Evolutionary conservation across 2,329 filamentous ascomycete genomes (phyloP).

Genomic region (Cladorrhinum sp.): DNA sequence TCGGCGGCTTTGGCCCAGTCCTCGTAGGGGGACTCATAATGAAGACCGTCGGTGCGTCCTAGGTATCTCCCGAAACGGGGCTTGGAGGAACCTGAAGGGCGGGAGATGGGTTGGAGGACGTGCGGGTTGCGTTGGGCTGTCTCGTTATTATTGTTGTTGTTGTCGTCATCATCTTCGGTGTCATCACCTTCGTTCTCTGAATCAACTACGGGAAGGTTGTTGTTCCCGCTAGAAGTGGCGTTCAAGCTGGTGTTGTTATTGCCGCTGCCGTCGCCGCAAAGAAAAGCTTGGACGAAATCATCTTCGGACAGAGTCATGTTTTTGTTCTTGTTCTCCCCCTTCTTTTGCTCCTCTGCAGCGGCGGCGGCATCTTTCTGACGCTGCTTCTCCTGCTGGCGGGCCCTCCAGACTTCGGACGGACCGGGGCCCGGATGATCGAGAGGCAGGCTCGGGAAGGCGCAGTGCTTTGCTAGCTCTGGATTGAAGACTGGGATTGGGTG

Average conservation of each 20-base stretch:
- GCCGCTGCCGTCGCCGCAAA: too few relatives aligned
- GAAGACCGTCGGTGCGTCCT: neutral
- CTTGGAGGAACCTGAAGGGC: neutral
- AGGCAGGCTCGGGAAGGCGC: conserved; percentile 27
- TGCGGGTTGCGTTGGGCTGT: neutral
- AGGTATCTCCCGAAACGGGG: neutral
- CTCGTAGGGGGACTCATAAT: neutral
- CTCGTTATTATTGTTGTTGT: neutral
- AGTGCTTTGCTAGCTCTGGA: conserved; percentile 22
- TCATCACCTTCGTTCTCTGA: neutral
- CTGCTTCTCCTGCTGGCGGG: too few relatives aligned
- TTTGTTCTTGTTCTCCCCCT: too few relatives aligned
- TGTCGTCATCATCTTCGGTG: neutral
- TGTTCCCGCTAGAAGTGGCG: too few relatives aligned
- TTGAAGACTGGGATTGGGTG: neutral
- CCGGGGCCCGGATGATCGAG: conserved; percentile 25
- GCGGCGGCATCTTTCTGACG: too few relatives aligned
- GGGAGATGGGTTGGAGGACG: neutral
- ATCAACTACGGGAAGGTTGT: too few relatives aligned
- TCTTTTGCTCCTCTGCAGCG: too few relatives aligned
- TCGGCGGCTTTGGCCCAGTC: neutral
- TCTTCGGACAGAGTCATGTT: too few relatives aligned
- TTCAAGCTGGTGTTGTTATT: too few relatives aligned
- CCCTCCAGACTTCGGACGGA: conserved; percentile 15
- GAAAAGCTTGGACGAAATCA: too few relatives aligned